These are phyloP conservation scores for Lenzites betulinus DNA, from an alignment of 768 basidiomycete species.

Conservation along the genomic window DNA sequence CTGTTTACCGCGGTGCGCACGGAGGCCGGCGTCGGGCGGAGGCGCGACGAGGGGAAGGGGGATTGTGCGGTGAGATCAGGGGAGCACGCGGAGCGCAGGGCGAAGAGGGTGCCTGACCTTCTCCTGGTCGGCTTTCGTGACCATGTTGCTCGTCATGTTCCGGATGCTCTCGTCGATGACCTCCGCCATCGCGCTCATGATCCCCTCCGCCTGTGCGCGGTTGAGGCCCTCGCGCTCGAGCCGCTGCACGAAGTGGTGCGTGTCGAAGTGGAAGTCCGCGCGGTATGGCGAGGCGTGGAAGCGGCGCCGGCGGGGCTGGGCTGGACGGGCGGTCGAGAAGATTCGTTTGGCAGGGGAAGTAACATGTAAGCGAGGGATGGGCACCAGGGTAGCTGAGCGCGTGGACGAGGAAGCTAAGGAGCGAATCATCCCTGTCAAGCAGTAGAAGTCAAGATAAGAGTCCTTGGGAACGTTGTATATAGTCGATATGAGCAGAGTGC, in stretches of 20 bases:
- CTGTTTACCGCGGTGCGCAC: constrained; percentile 38
- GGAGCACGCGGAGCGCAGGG: neutral
- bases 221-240: constrained; percentile 88
- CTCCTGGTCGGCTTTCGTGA: constrained; percentile 94
- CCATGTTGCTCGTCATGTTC: constrained; percentile 96
- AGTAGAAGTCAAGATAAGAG: no score
- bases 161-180: constrained; percentile 96
- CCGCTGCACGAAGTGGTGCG: constrained; percentile 91
- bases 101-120: constrained; percentile 79
- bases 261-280: constrained; percentile 85
- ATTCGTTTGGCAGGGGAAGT: no score
- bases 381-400: no score
- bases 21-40: neutral
- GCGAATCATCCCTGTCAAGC: no score
- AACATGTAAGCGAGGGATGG: no score
- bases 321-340: neutral
- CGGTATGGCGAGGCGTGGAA: constrained; percentile 35
- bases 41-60: neutral
- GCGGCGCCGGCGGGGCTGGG: neutral
- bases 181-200: constrained; percentile 96
- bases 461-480: no score
- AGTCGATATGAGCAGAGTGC: neutral
- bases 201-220: constrained; percentile 90
- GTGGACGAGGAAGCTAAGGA: no score
- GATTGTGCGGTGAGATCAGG: constrained; percentile 19